Conservation (phyloP, 495 filamentous ascomycete genomes). For the Podospora pseudoanserina region DNA sequence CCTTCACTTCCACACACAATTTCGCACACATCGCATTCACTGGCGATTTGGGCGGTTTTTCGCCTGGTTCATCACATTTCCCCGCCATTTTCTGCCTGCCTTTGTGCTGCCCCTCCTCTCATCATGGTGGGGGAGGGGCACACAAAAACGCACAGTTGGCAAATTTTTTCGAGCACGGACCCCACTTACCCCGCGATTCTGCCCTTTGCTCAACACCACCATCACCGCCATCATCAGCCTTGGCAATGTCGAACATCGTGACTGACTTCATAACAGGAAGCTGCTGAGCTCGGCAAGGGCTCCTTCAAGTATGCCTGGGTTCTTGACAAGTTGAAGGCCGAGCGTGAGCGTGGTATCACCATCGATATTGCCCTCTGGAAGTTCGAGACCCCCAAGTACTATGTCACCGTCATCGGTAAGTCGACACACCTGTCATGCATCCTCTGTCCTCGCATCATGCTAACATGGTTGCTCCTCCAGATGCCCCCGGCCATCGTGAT, state of each 20-base stretch:
- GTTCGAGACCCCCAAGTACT: constrained; percentile 99
- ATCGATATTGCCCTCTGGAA: constrained; percentile 99
- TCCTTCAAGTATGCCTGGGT: constrained; percentile 99
- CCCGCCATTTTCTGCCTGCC: constrained; percentile 20
- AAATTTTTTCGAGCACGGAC: constrained; percentile 33
- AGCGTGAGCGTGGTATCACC: constrained; percentile 99
- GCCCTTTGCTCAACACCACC: constrained; percentile 8
- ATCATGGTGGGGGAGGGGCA: constrained; percentile 28
- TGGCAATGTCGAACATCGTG: background rate
- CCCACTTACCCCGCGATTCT: constrained; percentile 23
- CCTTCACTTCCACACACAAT: constrained; percentile 8
- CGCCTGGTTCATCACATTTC: constrained; percentile 18
- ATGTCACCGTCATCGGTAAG: constrained; percentile 97
- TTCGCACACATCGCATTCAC: constrained; percentile 13
- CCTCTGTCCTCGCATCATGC: background rate
- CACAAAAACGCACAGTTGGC: constrained; percentile 24
- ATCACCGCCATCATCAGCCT: background rate
- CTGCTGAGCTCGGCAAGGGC: constrained; percentile 98
- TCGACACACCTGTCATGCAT: constrained; percentile 15
- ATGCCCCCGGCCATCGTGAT: constrained; percentile 99
- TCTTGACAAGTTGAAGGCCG: constrained; percentile 99
- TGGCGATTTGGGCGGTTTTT: constrained; percentile 8
- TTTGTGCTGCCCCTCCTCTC: constrained; percentile 29
- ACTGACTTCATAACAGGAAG: constrained; percentile 65
- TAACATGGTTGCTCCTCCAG: constrained; percentile 40